A percentile compares a stretch with the other conserved stretches of the same genome.
phyloP scores from a whole-genome alignment of 148 eudicot genomes.

The Oxyria digyna region DNA sequence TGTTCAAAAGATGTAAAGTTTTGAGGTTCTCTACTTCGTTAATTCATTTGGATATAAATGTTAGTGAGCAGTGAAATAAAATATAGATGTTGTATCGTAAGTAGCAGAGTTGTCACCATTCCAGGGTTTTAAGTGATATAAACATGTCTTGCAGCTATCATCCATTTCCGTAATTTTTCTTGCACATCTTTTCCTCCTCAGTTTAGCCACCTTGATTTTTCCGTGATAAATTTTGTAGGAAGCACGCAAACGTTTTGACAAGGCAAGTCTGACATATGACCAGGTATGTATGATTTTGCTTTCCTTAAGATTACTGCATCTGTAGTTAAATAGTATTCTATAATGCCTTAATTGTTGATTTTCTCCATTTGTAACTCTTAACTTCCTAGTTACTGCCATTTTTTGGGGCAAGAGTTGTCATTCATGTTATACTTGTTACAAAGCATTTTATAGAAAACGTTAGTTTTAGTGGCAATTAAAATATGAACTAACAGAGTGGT shows the following conservation, averaged over 20 bases:
- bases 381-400: background rate
- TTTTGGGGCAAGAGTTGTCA: background rate
- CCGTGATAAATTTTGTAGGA: conserved; percentile 39
- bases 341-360: background rate
- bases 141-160: background rate
- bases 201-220: background rate
- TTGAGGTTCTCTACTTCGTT: background rate
- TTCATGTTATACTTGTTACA: background rate
- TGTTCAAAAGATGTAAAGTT: background rate
- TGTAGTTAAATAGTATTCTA: background rate
- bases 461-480: background rate
- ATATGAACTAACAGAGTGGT: background rate
- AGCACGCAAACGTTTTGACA: conserved; percentile 94
- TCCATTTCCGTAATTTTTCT: background rate
- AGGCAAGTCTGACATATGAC: conserved; percentile 84
- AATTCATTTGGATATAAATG: background rate
- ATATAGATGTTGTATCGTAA: background rate
- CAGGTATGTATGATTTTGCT: conserved; percentile 47
- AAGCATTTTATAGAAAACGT: background rate
- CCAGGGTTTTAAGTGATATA: background rate
- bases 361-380: background rate
- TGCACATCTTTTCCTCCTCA: background rate
- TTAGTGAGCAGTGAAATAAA: too few relatives aligned
- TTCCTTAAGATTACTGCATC: background rate
- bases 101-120: background rate